Percentiles rank a stretch among this genome's conserved stretches.
phyloP scores from a whole-genome alignment of 192 early-diverging fungal species.

The Fimicolochytrium jonesii region DNA sequence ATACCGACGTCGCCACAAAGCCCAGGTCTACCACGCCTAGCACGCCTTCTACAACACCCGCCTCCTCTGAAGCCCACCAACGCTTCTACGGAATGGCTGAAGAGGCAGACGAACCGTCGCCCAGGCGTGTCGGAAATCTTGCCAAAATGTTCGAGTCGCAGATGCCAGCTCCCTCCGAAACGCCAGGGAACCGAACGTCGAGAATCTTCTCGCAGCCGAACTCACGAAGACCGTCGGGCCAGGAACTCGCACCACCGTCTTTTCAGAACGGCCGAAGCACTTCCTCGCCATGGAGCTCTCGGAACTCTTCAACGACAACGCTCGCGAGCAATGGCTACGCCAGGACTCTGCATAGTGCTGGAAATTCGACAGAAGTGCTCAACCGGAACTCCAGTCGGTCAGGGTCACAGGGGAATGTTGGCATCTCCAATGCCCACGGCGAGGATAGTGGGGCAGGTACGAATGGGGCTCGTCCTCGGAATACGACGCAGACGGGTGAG shows the following conservation, averaged over 20 bases:
- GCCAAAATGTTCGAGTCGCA: conserved; percentile 30
- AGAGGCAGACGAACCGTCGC: neutral
- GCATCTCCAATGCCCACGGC: neutral
- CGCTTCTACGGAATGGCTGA: conserved; percentile 5
- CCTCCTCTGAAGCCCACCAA: no score
- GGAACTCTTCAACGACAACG: neutral
- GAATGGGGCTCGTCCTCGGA: neutral
- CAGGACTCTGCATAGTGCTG: no score
- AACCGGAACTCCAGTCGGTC: no score
- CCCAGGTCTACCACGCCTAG: no score
- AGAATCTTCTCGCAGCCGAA: neutral
- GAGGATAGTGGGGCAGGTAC: conserved; percentile 2
- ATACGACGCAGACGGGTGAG: no score
- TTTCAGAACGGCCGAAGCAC: neutral
- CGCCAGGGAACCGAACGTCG: neutral
- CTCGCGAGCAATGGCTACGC: neutral
- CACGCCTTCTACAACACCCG: no score
- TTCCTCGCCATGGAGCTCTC: conserved; percentile 1
- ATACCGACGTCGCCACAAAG: no score
- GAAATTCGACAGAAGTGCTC: no score
- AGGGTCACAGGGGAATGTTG: neutral
- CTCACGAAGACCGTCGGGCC: neutral
- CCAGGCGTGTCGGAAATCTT: conserved; percentile 16
- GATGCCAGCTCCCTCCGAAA: neutral
- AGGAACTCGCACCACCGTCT: no score